Evolutionary conservation across 2,329 filamentous ascomycete genomes (phyloP), one percentile per base, ranked within the genome.

Genomic region (Colletotrichum plurivorum): DNA sequence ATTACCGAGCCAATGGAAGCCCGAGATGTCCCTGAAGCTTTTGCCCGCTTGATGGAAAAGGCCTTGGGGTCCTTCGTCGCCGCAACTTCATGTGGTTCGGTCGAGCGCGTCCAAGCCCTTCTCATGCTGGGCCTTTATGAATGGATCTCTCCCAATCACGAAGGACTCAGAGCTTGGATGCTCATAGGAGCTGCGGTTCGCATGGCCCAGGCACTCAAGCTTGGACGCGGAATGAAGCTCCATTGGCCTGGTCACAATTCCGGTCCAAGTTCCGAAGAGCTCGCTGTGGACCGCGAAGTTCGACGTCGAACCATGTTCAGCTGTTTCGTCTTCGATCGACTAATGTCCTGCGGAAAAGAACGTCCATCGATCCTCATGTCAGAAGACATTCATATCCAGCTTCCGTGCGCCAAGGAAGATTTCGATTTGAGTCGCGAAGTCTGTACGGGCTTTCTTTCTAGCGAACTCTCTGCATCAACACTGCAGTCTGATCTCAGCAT

Each of bases 51-150:
- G 4, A 84, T 92, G 12, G 84, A 79, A 71, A 84, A 76, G 73
- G 89, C 83, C 39, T 81, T 85, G 51, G 86, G 81, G 51, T 84
- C 81, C 53, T 76, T 84, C 73, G 83, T 80, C 72, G 83, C 77
- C 51, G 82, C 79, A 59, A 84, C 88, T 72, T 83, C 83, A 18
- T 77, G 78, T 10, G 85, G 87, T 5, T 88, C 88, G 2, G 81
- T 93, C 5, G 89, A 92, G 71, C 85, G 88, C 16, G 88, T 90
- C 1, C 91, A 93, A 73, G 89, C 90, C 0, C 84, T 90, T 51
- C 82, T 93, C 9, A 93, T 94, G 90, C 83, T 94, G 7, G 89
- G 87, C 1, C 81, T 93, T 9, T 92, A 93, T 70, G 90, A 93
- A 71, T 93, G 91, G 90, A 89, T 88, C 10, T 89, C 90, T 76